Evolutionary conservation across 257 asterid genomes (phyloP), one percentile per base, ranked within the genome.

Genomic region (Forsythia viridissima): DNA sequence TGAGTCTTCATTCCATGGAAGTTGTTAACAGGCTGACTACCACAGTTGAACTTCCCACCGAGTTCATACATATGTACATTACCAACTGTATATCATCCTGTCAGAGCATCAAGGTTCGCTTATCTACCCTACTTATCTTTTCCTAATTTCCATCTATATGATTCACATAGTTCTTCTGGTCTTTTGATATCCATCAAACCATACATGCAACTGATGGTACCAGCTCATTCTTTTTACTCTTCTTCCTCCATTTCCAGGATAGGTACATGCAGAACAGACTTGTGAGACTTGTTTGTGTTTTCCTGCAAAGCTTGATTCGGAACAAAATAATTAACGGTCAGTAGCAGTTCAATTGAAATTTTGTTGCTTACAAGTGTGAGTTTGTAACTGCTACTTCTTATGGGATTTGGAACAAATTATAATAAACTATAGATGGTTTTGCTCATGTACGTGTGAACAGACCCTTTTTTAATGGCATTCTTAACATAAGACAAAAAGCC

Each of bases 1-100:
- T 95, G 99, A 95, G 99, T 86, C 99, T 95, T 85, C 99, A 95
- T 79, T 95, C 98, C 38, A 95, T 95, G 98, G 99, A 95, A 89
- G 99, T 95, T 76, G 99, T 95, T 79, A 95, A 95, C 91, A 89
- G 98, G 85, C 94, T 95, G 75, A 93, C 99, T 37, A 91, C 97
- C 16, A 89, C 97, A 11, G 96, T 95, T 80, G 97, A 95, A 81
- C 97, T 95, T 81, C 98, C 99, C 34, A 93, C 97, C 13, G 97
- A 91, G 84, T 95, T 93, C 88, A 86, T 95, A 79, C 99, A 93
- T 84, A 90, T 95, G 83, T 93, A 95, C 82, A 95, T 95, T 75
- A 91, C 97, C 61, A 95, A 93, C 81, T 95, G 99, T 84, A 93
- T 93, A 82, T 85, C 96, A 77, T 93, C 99, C 81, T 94, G 99